Percentiles rank a stretch among this genome's conserved stretches.
phyloP scores from a whole-genome alignment of 2,329 filamentous ascomycete species.

The Pyrenochaeta sp. region DNA sequence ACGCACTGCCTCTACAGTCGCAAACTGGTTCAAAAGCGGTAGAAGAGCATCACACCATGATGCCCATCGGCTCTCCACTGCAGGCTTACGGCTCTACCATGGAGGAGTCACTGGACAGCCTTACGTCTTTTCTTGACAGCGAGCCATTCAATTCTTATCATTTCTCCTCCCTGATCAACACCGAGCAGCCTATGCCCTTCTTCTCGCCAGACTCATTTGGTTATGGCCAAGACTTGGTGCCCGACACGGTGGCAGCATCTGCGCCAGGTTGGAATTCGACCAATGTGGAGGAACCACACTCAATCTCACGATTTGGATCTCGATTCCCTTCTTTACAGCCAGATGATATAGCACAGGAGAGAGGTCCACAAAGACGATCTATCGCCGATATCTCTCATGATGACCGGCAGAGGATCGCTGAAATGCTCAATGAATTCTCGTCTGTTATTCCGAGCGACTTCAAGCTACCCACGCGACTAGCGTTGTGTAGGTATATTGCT shows the following conservation, averaged over 20 bases:
- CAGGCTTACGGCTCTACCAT: conserved; percentile 27
- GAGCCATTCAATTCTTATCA: conserved; percentile 51
- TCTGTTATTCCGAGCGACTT: conserved; percentile 69
- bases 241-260: conserved; percentile 10
- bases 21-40: conserved; percentile 20
- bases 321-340: conserved; percentile 51
- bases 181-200: conserved; percentile 54
- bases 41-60: conserved; percentile 19
- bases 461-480: conserved; percentile 73
- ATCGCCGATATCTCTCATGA: conserved; percentile 47
- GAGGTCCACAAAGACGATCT: conserved; percentile 20
- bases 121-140: conserved; percentile 51
- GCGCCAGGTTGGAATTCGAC: conserved; percentile 18
- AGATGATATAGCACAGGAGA: conserved; percentile 37
- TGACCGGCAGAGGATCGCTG: conserved; percentile 59
- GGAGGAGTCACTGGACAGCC: conserved; percentile 48
- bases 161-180: conserved; percentile 50
- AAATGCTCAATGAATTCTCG: conserved; percentile 68
- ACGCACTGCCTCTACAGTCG: conserved; percentile 21
- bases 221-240: conserved; percentile 38
- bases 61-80: conserved; percentile 5
- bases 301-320: conserved; percentile 50
- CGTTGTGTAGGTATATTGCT: conserved; percentile 72
- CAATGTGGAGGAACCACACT: conserved; percentile 39
- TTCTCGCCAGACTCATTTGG: conserved; percentile 51